Conservation (phyloP, 139 green algal species). For the Coccomyxa sp. region DNA sequence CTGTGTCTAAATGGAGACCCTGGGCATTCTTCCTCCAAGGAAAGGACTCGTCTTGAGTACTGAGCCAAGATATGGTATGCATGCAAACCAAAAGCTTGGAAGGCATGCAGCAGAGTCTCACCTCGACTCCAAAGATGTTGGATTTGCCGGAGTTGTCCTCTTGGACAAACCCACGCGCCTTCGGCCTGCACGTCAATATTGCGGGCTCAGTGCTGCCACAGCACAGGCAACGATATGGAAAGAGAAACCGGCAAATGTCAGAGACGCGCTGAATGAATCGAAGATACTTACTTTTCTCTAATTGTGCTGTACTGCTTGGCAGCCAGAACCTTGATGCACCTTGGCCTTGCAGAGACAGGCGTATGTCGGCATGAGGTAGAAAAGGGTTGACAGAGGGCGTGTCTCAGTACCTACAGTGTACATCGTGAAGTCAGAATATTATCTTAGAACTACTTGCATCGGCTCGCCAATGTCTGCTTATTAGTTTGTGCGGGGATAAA, state of each 20-base stretch:
- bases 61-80: background rate
- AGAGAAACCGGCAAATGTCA: too few species aligned
- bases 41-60: too few species aligned
- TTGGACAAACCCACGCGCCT: background rate
- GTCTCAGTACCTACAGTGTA: too few species aligned
- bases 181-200: background rate
- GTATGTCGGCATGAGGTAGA: background rate
- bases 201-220: too few species aligned
- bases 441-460: too few species aligned
- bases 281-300: background rate
- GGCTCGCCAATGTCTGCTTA: too few species aligned
- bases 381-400: too few species aligned
- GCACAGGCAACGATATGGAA: too few species aligned
- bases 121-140: background rate
- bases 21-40: too few species aligned
- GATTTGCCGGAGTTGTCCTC: background rate
- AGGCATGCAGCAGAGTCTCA: background rate
- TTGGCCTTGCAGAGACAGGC: background rate
- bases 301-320: background rate
- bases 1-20: too few species aligned
- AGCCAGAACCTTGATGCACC: background rate
- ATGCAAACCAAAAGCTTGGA: background rate
- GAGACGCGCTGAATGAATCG: background rate
- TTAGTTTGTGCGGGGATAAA: too few species aligned
- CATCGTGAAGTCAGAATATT: too few species aligned